Conservation (phyloP, 768 basidiomycete species). For the Mycena pura region DNA sequence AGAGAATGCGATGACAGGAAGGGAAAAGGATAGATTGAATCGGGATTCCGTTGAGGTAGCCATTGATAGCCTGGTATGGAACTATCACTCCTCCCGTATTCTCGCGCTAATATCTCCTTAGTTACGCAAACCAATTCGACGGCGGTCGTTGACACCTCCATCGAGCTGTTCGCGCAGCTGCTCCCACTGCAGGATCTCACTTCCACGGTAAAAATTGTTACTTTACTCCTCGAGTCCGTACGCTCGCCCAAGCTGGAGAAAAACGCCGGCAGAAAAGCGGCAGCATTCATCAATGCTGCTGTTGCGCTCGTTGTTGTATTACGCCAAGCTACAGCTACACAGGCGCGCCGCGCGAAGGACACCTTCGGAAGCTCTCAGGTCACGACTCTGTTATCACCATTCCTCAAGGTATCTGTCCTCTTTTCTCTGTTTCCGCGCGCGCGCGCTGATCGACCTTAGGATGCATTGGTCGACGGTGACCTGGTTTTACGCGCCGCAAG, state of each 20-base stretch:
- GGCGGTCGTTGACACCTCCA: constrained; percentile 85
- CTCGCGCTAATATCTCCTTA: constrained; percentile 36
- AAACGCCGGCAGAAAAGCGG: constrained; percentile 86
- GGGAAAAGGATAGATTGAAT: constrained; percentile 62
- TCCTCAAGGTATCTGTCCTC: constrained; percentile 73
- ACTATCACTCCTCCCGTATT: background rate
- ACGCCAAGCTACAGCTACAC: constrained; percentile 55
- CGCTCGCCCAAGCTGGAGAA: constrained; percentile 83
- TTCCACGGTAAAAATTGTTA: constrained; percentile 60
- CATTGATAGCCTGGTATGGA: constrained; percentile 75
- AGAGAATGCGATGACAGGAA: constrained; percentile 42
- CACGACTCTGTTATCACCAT: constrained; percentile 63
- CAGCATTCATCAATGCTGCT: constrained; percentile 80
- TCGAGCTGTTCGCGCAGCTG: constrained; percentile 84
- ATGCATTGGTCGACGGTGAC: constrained; percentile 83
- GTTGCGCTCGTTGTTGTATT: constrained; percentile 78
- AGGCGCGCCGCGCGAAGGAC: constrained; percentile 67
- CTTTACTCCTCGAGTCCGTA: constrained; percentile 66
- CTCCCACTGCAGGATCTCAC: constrained; percentile 78
- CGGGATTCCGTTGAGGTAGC: constrained; percentile 82
- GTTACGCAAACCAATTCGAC: constrained; percentile 80
- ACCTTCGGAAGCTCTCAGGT: constrained; percentile 71
- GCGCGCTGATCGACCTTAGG: constrained; percentile 47
- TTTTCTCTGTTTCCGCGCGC: background rate
- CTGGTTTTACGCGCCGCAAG: constrained; percentile 74